These are phyloP conservation scores for Pleurotus djamor DNA, from an alignment of 768 basidiomycete species.

Conservation along the genomic window DNA sequence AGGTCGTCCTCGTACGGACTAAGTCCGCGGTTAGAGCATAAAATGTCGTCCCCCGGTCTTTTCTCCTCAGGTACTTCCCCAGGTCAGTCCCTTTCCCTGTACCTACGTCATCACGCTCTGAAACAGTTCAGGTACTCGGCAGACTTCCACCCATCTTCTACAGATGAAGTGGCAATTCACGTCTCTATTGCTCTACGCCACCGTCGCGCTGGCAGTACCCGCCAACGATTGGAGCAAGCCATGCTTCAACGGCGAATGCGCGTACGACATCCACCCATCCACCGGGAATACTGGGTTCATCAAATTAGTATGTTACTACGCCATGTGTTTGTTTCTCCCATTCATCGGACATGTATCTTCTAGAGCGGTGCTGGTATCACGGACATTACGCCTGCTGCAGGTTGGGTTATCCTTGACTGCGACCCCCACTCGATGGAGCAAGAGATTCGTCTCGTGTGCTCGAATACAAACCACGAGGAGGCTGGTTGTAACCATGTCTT, in stretches of 20 bases:
- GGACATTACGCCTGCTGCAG: conserved; percentile 26
- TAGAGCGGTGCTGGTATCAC: conserved; percentile 17
- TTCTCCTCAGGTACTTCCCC: too few relatives aligned
- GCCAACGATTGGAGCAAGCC: conserved; percentile 1
- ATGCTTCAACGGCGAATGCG: conserved; percentile 4
- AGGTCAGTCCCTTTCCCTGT: too few relatives aligned
- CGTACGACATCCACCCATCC: neutral
- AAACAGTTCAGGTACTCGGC: too few relatives aligned
- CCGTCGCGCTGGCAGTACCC: neutral
- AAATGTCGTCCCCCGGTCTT: too few relatives aligned
- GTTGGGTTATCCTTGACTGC: conserved; percentile 35
- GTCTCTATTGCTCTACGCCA: neutral
- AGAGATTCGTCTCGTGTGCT: conserved; percentile 29
- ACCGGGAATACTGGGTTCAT: conserved; percentile 11
- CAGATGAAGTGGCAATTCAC: neutral
- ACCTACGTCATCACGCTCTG: too few relatives aligned
- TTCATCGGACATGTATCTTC: neutral
- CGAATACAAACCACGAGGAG: neutral
- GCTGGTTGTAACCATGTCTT: conserved; percentile 2
- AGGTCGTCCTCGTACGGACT: too few relatives aligned
- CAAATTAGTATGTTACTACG: too few relatives aligned
- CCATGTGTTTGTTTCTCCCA: too few relatives aligned
- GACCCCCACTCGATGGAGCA: conserved; percentile 21
- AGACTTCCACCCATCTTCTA: neutral
- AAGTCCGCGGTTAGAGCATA: too few relatives aligned